phyloP scores from a whole-genome alignment of 257 asterid species.

The Mentha longifolia region DNA sequence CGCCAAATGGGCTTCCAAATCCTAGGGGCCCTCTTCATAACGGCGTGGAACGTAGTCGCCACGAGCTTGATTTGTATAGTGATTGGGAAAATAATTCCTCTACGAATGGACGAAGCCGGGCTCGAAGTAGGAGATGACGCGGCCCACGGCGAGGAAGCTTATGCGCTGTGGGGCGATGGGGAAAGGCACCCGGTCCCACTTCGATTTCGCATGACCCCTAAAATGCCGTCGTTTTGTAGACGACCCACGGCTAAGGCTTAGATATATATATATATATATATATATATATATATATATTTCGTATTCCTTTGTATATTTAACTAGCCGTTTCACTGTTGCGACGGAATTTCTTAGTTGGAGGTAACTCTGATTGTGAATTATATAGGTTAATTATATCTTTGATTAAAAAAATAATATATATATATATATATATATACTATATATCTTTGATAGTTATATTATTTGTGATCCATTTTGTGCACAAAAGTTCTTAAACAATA shows the following conservation, averaged over 20 bases:
- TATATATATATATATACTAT: too few relatives aligned
- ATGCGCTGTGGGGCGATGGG: conserved; percentile 64
- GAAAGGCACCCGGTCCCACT: conserved; percentile 57
- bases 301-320: neutral
- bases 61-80: conserved; percentile 62
- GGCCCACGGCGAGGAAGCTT: conserved; percentile 63
- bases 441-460: too few relatives aligned
- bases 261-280: too few relatives aligned
- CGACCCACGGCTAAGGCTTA: conserved; percentile 18
- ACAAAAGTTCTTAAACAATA: too few relatives aligned
- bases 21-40: conserved; percentile 50
- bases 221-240: conserved; percentile 53
- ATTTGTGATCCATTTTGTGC: too few relatives aligned
- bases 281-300: too few relatives aligned
- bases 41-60: conserved; percentile 49
- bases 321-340: neutral
- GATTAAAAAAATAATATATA: too few relatives aligned
- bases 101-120: conserved; percentile 62
- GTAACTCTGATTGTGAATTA: neutral
- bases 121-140: conserved; percentile 64
- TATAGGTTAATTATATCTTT: too few relatives aligned
- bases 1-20: conserved; percentile 56
- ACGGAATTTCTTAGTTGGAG: neutral
- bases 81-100: conserved; percentile 40
- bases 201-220: conserved; percentile 61